A percentile compares a stretch with the other conserved stretches of the same genome.
Evolutionary conservation across 441 rosid genomes (phyloP).

Genomic region (Viola pubescens): DNA sequence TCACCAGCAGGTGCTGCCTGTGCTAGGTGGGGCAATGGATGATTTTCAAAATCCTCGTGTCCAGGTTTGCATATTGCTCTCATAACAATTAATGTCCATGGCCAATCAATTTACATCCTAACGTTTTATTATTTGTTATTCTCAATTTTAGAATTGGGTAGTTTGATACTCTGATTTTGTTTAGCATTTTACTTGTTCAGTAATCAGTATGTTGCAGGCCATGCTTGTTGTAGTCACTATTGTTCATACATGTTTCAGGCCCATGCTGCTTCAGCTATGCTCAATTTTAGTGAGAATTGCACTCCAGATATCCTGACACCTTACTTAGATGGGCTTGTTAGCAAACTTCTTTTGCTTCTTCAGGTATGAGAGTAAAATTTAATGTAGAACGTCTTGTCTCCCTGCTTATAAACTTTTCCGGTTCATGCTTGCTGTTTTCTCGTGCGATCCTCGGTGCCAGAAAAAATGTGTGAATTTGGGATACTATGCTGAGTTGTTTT

Average conservation of each 20-base stretch:
- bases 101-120: too few relatives aligned
- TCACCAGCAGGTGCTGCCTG: slow-evolving; percentile 72
- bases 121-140: too few relatives aligned
- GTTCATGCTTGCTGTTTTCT: neutral
- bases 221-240: neutral
- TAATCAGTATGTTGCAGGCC: too few relatives aligned
- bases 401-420: too few relatives aligned
- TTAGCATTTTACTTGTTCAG: too few relatives aligned
- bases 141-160: too few relatives aligned
- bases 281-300: slow-evolving; percentile 88
- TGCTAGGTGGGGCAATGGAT: slow-evolving; percentile 80
- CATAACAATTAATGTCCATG: too few relatives aligned
- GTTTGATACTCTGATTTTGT: neutral
- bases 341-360: slow-evolving; percentile 74
- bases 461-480: neutral
- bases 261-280: slow-evolving; percentile 93
- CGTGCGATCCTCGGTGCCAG: slow-evolving; percentile 8
- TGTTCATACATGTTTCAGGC: slow-evolving; percentile 35
- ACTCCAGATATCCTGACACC: slow-evolving; percentile 77
- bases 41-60: slow-evolving; percentile 89
- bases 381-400: neutral
- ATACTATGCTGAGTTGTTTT: too few relatives aligned
- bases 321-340: slow-evolving; percentile 70
- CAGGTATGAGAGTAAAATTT: slow-evolving; percentile 40
- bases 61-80: slow-evolving; percentile 41